These are phyloP conservation scores for Nicotiana sylvestris DNA, from an alignment of 257 asterid species.

Conservation along the genomic window DNA sequence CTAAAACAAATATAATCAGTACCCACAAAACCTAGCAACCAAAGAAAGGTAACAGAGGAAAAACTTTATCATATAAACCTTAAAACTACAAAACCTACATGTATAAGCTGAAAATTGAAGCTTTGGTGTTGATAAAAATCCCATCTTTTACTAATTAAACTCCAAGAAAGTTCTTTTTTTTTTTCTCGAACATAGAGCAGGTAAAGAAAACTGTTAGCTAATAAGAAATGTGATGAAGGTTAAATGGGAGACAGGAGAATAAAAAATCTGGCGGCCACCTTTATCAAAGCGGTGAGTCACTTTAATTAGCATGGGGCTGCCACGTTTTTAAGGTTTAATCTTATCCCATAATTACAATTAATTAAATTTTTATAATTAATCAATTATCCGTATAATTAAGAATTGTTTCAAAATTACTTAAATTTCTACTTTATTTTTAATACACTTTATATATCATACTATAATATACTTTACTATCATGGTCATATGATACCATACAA, in stretches of 20 bases:
- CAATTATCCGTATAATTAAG: too few relatives aligned
- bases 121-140: conserved; percentile 5
- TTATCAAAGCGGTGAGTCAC: too few relatives aligned
- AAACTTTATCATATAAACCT: not conserved
- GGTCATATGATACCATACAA: too few relatives aligned
- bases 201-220: not conserved
- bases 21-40: conserved; percentile 2
- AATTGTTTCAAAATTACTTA: too few relatives aligned
- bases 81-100: not conserved
- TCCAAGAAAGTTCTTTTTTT: not conserved
- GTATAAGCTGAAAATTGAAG: not conserved
- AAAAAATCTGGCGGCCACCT: not conserved
- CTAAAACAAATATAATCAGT: not conserved
- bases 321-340: too few relatives aligned
- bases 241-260: not conserved
- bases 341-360: too few relatives aligned
- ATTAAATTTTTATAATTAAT: too few relatives aligned
- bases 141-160: conserved; percentile 3
- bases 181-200: not conserved
- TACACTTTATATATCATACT: too few relatives aligned
- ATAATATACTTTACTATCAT: too few relatives aligned
- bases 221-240: not conserved
- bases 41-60: not conserved
- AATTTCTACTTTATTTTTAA: too few relatives aligned
- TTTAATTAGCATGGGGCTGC: too few relatives aligned